Evolutionary conservation across 2,329 filamentous ascomycete genomes (phyloP).

Genomic region (Venturia pyrina): DNA sequence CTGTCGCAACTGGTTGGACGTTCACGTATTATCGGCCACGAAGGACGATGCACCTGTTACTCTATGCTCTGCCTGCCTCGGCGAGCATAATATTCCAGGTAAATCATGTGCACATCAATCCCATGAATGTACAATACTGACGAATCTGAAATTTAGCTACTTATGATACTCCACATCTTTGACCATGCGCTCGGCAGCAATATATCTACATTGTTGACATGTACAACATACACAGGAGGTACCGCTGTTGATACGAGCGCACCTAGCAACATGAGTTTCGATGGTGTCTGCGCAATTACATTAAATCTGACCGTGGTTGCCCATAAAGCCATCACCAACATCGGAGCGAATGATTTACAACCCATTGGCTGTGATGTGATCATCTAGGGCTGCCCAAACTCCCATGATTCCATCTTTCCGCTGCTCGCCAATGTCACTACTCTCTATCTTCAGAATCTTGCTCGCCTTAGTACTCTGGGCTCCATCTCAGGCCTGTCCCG

Average conservation of each 20-base stretch:
- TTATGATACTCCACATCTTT: slow-evolving; percentile 37
- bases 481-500: slow-evolving; percentile 57
- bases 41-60: background rate
- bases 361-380: slow-evolving; percentile 60
- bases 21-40: too few species aligned
- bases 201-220: slow-evolving; percentile 48
- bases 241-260: slow-evolving; percentile 53
- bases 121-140: background rate
- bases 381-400: slow-evolving; percentile 56
- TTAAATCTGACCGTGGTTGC: slow-evolving; percentile 43
- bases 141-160: background rate
- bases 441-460: slow-evolving; percentile 65
- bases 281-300: slow-evolving; percentile 50
- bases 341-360: slow-evolving; percentile 48
- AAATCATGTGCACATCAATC: background rate
- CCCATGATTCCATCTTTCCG: slow-evolving; percentile 59
- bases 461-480: slow-evolving; percentile 47
- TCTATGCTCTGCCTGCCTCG: background rate
- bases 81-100: background rate
- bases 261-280: slow-evolving; percentile 49
- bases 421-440: slow-evolving; percentile 53
- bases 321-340: slow-evolving; percentile 42
- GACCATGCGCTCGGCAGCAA: slow-evolving; percentile 53
- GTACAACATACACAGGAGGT: slow-evolving; percentile 57
- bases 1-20: too few species aligned